Base-by-base conservation (phyloP, 1,284 basidiomycete genomes). In the Tilletia indica region DNA sequence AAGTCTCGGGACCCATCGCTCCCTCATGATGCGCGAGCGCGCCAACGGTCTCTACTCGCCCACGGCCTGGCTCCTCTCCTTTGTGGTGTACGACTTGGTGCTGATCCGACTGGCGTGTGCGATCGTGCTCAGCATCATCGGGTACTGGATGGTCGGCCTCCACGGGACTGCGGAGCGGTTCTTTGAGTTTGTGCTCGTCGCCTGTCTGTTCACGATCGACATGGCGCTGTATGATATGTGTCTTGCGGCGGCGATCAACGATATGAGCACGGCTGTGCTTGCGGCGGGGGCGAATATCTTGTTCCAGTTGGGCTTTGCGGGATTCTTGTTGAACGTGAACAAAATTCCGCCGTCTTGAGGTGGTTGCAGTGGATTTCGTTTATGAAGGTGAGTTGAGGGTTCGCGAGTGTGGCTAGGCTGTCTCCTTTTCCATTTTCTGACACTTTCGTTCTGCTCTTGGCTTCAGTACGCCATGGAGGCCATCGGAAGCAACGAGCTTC, bases 391-490 rank as follows among this genome's bases (percentile, higher is more conserved):
- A 64, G 61, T 64, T 14, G 3, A 21, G 25, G 21, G 56, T 19
- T 25, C 12, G 25, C 2, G 9, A n/a, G n/a, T n/a, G n/a, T n/a
- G n/a, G n/a, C n/a, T n/a, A 5, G 6, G 6, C 51, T 19, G 4
- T 54, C 51, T 54, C 19, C 51, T 6, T 54, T 54, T 54, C n/a
- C 5, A n/a, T 54, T 54, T 19, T n/a, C 51, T 54, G 19, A 5
- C n/a, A 34, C 25, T 4, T 3, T 11, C 68, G n/a, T n/a, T n/a
- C n/a, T n/a, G n/a, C n/a, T n/a, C n/a, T n/a, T n/a, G n/a, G n/a
- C n/a, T n/a, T n/a, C n/a, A 51, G 74, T 81, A 75, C 58, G 78
- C 78, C 21, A 68, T 81, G 54, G 80, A 81, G 70, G 80, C 78
- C 31, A 76, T 80, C 45, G 76, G 77, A 11, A 69, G 51, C 16